Evolutionary conservation across 352 stramenopile genomes (phyloP).

Genomic region (Globisporangium cystogenes): DNA sequence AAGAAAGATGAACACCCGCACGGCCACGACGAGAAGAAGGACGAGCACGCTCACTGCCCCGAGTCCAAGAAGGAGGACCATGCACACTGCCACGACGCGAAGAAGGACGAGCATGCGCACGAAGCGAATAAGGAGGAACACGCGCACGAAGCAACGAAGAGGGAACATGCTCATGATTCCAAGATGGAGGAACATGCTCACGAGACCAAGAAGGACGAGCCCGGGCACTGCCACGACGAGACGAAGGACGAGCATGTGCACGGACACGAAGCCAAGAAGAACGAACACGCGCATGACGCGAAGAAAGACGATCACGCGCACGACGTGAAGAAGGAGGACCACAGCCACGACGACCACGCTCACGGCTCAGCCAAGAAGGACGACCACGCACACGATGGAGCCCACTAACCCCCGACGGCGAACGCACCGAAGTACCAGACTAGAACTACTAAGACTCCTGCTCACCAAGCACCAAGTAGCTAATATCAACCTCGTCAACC

Average conservation of each 20-base stretch:
- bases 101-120: background rate
- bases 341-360: background rate
- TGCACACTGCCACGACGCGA: background rate
- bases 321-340: background rate
- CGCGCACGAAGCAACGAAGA: background rate
- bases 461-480: background rate
- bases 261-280: background rate
- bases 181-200: background rate
- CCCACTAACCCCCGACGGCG: background rate
- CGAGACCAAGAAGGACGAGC: background rate
- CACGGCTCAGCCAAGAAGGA: conserved; percentile 4
- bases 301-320: background rate
- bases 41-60: conserved; percentile 4
- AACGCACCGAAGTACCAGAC: background rate
- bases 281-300: background rate
- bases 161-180: background rate
- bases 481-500: background rate
- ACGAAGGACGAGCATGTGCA: background rate
- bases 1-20: conserved; percentile 4
- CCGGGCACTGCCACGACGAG: background rate
- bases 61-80: conserved; percentile 5
- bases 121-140: conserved; percentile 1
- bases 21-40: background rate
- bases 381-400: background rate
- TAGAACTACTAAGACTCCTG: background rate